Percentiles rank a stretch among this genome's conserved stretches.
Evolutionary conservation across 257 asterid genomes (phyloP).

Genomic region (Ajuga chamaepitys): DNA sequence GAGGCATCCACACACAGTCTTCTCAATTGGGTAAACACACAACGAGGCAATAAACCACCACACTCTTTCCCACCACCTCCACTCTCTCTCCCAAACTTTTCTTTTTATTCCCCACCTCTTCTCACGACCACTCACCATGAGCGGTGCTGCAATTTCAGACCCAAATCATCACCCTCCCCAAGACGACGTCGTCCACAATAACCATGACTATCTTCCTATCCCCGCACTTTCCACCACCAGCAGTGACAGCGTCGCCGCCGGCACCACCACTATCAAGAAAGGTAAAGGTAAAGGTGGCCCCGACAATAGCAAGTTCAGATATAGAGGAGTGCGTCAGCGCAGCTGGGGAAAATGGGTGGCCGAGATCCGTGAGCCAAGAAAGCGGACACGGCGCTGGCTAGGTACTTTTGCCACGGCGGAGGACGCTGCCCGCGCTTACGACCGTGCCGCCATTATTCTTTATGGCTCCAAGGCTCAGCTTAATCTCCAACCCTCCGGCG

Average conservation of each 20-base stretch:
- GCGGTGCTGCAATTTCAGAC: conserved; percentile 37
- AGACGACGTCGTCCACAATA: neutral
- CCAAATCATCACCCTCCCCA: conserved; percentile 29
- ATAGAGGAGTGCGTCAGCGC: conserved; percentile 81
- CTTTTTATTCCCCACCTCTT: conserved; percentile 26
- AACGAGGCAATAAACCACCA: conserved; percentile 28
- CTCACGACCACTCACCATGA: conserved; percentile 47
- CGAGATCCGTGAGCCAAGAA: conserved; percentile 89
- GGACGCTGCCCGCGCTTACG: conserved; percentile 97
- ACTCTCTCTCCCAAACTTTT: neutral
- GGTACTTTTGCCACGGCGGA: conserved; percentile 92
- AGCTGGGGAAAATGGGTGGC: conserved; percentile 99
- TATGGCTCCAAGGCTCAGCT: conserved; percentile 80
- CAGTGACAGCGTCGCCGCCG: neutral
- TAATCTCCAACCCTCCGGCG: conserved; percentile 55
- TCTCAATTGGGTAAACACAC: conserved; percentile 54
- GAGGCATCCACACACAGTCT: conserved; percentile 8
- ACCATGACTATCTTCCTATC: neutral
- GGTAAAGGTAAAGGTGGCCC: conserved; percentile 83
- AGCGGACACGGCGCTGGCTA: conserved; percentile 76
- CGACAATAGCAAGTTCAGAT: conserved; percentile 68
- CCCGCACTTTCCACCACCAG: conserved; percentile 7
- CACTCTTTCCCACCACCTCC: neutral
- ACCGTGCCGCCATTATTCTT: conserved; percentile 76
- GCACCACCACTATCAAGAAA: conserved; percentile 4